Conservation (phyloP, 1,139 yeast genomes). For the Candida gigantensis region DNA sequence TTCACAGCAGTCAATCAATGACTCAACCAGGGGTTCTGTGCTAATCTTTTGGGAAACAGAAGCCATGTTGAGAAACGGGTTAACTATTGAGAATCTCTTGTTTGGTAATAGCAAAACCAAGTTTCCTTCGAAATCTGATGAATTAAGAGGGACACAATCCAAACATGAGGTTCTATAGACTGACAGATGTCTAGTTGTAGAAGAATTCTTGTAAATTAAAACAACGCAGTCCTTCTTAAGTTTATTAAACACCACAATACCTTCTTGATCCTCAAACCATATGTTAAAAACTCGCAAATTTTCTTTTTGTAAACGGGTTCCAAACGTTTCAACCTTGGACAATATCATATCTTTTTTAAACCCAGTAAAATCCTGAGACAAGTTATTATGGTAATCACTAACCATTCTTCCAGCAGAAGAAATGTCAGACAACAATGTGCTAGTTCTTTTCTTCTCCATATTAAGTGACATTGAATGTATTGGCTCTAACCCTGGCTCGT, state of each 20-base stretch:
- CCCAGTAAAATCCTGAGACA: slow-evolving; percentile 25
- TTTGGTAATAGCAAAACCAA: slow-evolving; percentile 37
- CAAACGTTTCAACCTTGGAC: slow-evolving; percentile 50
- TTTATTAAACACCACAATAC: slow-evolving; percentile 48
- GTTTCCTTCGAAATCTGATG: slow-evolving; percentile 38
- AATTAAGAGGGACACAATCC: slow-evolving; percentile 43
- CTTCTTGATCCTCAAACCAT: slow-evolving; percentile 56
- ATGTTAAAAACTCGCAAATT: slow-evolving; percentile 46
- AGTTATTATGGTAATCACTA: slow-evolving; percentile 34
- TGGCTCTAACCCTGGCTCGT: slow-evolving; percentile 27
- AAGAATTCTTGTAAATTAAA: slow-evolving; percentile 47
- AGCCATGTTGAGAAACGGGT: slow-evolving; percentile 63
- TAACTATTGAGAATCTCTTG: slow-evolving; percentile 45
- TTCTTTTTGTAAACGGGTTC: slow-evolving; percentile 18
- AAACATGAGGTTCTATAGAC: slow-evolving; percentile 36
- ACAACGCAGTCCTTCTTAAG: slow-evolving; percentile 42
- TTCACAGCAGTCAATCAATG: slow-evolving; percentile 26
- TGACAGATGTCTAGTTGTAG: slow-evolving; percentile 36
- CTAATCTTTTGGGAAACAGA: slow-evolving; percentile 43
- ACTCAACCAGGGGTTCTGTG: slow-evolving; percentile 18
- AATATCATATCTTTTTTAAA: slow-evolving; percentile 67
- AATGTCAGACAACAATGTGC: slow-evolving; percentile 56
- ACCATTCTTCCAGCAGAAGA: slow-evolving; percentile 67
- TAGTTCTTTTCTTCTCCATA: slow-evolving; percentile 54
- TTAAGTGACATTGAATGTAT: slow-evolving; percentile 30